Base-by-base conservation (phyloP, 2,329 filamentous ascomycete species). In the Emmonsia crescens region DNA sequence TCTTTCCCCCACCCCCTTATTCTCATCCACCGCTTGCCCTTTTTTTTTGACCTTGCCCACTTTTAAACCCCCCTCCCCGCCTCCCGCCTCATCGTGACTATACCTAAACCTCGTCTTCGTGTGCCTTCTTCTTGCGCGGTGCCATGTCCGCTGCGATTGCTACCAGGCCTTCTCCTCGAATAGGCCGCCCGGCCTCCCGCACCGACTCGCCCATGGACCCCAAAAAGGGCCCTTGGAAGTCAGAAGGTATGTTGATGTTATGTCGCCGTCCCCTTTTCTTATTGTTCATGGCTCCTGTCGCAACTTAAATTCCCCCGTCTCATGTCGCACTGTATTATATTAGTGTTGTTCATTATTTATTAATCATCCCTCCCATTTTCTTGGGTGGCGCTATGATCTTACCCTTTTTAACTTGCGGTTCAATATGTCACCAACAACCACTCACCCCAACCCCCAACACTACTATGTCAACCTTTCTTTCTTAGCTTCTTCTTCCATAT, bases 131-230 rank as follows among this genome's bases (percentile, higher is more conserved):
- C 21, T 52, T 60, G 61, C 64, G 56, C 61, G 44, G 51, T 60
- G 70, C 63, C 64, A 77, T 77, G 75, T 76, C 75, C 69, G 73
- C 75, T 67, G 72, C 71, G 52, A 73, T 77, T 63, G 73, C 73
- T 66, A 68, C 72, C 61, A 70, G 71, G 61, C 68, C 69, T 57
- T 72, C 75, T 56, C 70, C 71, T 58, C 65, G 69, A 66, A 60
- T 65, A 66, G 65, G 56, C 64, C 67, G 68, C 65, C 65, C 71
- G 59, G 67, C 63, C 57, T 68, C 66, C 64, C 71, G 69, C 63
- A 74, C 73, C 62, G 70, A 75, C 61, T 73, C 75, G 59, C 70
- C 75, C 66, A 77, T 78, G 74, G 77, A 78, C 65, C 69, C 72
- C 61, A 77, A 77, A 66, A 77, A 75, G 65, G 70, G 69, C 60